Evolutionary conservation across 495 filamentous ascomycete species (phyloP), one percentile per base, ranked within the genome.

Genomic region (Daldinia vernicosa): DNA sequence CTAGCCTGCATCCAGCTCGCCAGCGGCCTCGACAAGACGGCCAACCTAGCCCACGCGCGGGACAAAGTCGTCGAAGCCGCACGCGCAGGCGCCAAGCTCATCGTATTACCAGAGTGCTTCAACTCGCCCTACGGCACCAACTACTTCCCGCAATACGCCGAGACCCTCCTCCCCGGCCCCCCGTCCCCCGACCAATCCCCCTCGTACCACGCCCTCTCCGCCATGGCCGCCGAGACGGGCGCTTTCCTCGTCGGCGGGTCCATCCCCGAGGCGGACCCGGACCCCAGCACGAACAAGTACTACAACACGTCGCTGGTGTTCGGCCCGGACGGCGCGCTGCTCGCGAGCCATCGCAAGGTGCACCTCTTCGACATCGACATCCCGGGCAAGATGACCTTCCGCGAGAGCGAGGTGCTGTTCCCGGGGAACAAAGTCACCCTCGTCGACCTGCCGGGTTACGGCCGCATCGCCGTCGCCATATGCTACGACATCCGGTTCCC

Each of bases 281-380:
- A 73, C 47, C 67, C 66, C 14, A 35, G 22, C 28, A 75, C 70
- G 6, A 86, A 90, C 54, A 94, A 92, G 72, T 92, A 94, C 80
- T 97, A 95, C 84, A 99, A 99, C 80, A 98, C 95, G 8, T 90
- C 86, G 7, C 85, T 99, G 33, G 89, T 91, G 1, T 99, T 99
- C 80, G 85, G 82, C 12, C 93, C 94, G 0, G 72, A 85, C 1
- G 95, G 95, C 0, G 77, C 84, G 8, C 83, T 98, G n/a, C 84
- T 98, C 9, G 92, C 89, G 3, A 92, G 88, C 2, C 94, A 99
- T 76, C 89, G 95, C 67, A 99, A 99, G 79, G 88, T 95, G 19
- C 95, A 99, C 77, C 85, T 99, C n/a, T 99, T 99, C 82, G 95
- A 99, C 82, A 99, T 99, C 74, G 91, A 95, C 78, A 99, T 99